Evolutionary conservation across 1,284 basidiomycete genomes (phyloP).

Genomic region (Ustilago hordei): DNA sequence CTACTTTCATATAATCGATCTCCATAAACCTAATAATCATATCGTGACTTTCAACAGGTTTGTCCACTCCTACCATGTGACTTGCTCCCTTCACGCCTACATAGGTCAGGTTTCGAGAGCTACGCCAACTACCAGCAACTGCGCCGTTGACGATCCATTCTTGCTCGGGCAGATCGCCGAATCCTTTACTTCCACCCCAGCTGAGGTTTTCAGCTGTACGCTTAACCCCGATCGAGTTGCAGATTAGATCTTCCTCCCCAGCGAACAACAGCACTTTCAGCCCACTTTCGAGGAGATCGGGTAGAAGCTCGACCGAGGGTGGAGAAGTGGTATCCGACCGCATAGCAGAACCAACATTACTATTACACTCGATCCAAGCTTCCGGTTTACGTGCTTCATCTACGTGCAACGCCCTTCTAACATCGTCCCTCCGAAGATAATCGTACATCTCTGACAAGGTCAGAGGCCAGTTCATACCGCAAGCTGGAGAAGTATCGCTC

Average conservation of each 20-base stretch:
- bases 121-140: conserved; percentile 89
- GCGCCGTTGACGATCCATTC: conserved; percentile 83
- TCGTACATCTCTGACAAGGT: conserved; percentile 81
- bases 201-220: conserved; percentile 82
- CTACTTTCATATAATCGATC: conserved; percentile 83
- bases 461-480: conserved; percentile 99
- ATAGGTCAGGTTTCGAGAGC: conserved; percentile 90
- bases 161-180: conserved; percentile 35
- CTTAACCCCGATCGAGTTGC: conserved; percentile 89
- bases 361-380: conserved; percentile 89
- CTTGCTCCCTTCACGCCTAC: conserved; percentile 80
- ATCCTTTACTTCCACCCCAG: conserved; percentile 87
- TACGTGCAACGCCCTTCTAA: conserved; percentile 86
- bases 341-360: conserved; percentile 78
- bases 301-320: conserved; percentile 83
- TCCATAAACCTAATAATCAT: conserved; percentile 79
- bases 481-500: conserved; percentile 85
- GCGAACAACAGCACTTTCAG: conserved; percentile 91
- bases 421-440: conserved; percentile 86
- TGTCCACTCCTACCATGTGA: conserved; percentile 82
- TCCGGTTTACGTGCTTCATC: conserved; percentile 76
- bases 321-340: conserved; percentile 72
- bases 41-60: conserved; percentile 89
- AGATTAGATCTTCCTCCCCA: conserved; percentile 95
- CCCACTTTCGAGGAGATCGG: conserved; percentile 78